Evolutionary conservation across 2,329 filamentous ascomycete genomes (phyloP), one percentile per base, ranked within the genome.

Genomic region (Venturia carpophila): DNA sequence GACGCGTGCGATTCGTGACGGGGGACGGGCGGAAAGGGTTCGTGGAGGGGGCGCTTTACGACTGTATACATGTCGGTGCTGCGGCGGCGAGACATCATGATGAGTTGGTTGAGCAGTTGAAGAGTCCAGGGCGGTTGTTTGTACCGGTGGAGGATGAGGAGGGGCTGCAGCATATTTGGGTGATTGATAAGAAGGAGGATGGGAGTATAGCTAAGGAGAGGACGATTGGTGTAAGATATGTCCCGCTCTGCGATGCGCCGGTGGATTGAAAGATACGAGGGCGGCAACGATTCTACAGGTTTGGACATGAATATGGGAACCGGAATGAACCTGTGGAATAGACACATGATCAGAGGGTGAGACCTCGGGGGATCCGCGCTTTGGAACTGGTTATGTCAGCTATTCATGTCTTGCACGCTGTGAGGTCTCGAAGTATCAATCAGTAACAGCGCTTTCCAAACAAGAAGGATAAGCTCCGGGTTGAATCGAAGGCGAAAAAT

Each of bases 21-120:
- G 92, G 86, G 0, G 92, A 97, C 77, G 80, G 80, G 15, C 70
- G 80, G 67, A 72, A 75, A 64, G 80, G 80, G 3, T 81, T 75
- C 74, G 66, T 62, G 37, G 77, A 79, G 15, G 80, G 77, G 67
- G 77, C 75, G 39, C 82, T 86, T 0, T 99, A 93, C 81, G 91
- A 97, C 80, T 92, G 90, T 2, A 97, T 99, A 67, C 94, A 97
- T 73, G 94, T 97, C 2, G 94, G 94, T 0, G 94, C 94, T 0
- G 90, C 91, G 9, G 93, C 93, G 0, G 83, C 78, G 30, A 83
- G 86, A 71, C 77, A 96, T 64, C 92, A 96, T 73, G 73, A 83
- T 21, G 83, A 84, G 66, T 76, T 97, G 69, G 77, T 96, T 58
- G 83, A 87, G 39, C 94, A 97, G 78, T 78, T 99, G 69, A 86